Conservation (phyloP, 306 rosid genomes). For the Citrullus colocynthis region DNA sequence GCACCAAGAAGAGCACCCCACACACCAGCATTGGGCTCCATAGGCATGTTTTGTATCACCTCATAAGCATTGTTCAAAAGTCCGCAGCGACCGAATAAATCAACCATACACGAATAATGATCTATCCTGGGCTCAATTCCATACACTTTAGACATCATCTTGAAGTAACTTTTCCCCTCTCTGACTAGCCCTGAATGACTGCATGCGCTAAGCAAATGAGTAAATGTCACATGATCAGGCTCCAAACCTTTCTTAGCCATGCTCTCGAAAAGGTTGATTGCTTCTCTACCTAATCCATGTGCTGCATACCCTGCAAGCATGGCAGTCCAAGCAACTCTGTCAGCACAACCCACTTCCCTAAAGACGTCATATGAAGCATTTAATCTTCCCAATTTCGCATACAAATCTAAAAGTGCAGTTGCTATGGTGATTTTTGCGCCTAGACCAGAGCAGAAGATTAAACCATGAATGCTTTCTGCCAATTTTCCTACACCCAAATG, state of each 20-base stretch:
- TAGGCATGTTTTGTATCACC: conserved; percentile 46
- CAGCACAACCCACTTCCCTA: conserved; percentile 35
- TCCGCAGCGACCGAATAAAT: conserved; percentile 68
- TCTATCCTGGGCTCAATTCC: conserved; percentile 44
- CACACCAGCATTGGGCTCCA: conserved; percentile 62
- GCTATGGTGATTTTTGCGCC: conserved; percentile 23
- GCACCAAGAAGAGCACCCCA: conserved; percentile 83
- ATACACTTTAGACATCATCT: conserved; percentile 38
- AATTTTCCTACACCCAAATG: conserved; percentile 30
- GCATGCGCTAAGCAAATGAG: conserved; percentile 67
- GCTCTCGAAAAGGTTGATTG: conserved; percentile 41
- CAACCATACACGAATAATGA: conserved; percentile 85
- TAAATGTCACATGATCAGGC: conserved; percentile 79
- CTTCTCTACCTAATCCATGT: conserved; percentile 53
- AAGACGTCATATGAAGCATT: conserved; percentile 35
- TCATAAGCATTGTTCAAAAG: conserved; percentile 42
- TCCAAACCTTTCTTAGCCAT: conserved; percentile 28
- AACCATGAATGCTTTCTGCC: conserved; percentile 44
- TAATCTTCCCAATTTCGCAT: conserved; percentile 61
- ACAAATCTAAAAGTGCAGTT: conserved; percentile 45
- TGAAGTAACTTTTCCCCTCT: conserved; percentile 51
- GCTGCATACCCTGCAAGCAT: conserved; percentile 61
- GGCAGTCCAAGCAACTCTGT: conserved; percentile 68
- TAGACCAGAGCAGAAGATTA: conserved; percentile 31
- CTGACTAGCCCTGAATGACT: conserved; percentile 71